Base-by-base conservation (phyloP, 495 filamentous ascomycete species). In the Aspergillus campestris region DNA sequence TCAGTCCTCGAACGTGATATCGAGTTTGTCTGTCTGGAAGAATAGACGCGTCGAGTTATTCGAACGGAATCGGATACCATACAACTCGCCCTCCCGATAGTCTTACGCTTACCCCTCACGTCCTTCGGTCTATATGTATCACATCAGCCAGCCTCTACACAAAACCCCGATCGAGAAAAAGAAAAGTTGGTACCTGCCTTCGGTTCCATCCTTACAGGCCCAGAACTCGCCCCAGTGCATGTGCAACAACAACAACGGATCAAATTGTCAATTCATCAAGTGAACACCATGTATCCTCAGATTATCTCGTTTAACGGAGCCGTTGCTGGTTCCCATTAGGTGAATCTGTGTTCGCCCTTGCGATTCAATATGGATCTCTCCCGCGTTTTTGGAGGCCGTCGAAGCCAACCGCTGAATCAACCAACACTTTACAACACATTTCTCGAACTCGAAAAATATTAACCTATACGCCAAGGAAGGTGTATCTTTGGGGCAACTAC, bases 331-430 rank as follows among this genome's bases (percentile, higher is more conserved):
- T 56, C 52, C 48, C 59, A 57, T 52, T 68, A 59, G 55, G 49
- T 44, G 59, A 48, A 47, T 51, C 42, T 59, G 48, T 53, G 37
- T 57, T 49, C 45, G 39, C 55, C 48, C 57, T 48, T 59, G 42
- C 50, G 52, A 45, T 56, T 59, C 55, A 58, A 44, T 48, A 70
- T 70, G 67, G 61, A 63, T 50, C 45, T 52, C 49, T 57, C 33
- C 55, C 42, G 49, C 42, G 49, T 53, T 40, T 35, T 53, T 58
- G 61, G 54, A 62, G 67, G 67, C 67, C 48, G 59, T 58, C 50
- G 51, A 60, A 58, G 64, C 63, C 61, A 58, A 41, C 55, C 42
- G 40, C 34, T 18, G 31, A 40, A 31, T 15, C 27, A 32, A 9
- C 35, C 38, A 13, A 34, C 33, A 42, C 48, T 18, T 39, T 35